These are phyloP conservation scores for Amanita rubescens DNA, from an alignment of 768 basidiomycete species.

Conservation along the genomic window DNA sequence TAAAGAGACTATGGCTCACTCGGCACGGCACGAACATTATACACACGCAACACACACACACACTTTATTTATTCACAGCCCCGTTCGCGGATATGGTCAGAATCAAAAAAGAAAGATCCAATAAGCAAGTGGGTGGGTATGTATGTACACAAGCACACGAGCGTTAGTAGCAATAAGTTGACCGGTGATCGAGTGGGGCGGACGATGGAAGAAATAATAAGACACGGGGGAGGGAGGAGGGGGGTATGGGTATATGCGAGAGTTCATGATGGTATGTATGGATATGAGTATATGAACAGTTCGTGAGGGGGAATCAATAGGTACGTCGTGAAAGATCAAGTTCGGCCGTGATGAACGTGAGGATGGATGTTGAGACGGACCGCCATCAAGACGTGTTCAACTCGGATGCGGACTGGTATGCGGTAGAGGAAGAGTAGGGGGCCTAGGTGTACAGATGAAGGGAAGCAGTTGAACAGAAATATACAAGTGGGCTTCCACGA, in stretches of 20 bases:
- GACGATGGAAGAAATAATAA: neutral
- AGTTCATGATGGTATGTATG: constrained; percentile 11
- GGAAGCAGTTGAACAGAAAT: constrained; percentile 9
- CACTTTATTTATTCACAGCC: constrained; percentile 10
- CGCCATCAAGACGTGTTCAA: constrained; percentile 33
- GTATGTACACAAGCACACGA: constrained; percentile 1
- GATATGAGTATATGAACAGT: constrained; percentile 9
- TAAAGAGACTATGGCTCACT: too few relatives aligned
- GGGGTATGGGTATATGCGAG: constrained; percentile 4
- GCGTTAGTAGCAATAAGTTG: constrained; percentile 5
- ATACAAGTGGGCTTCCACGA: neutral
- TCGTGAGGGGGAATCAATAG: constrained; percentile 11
- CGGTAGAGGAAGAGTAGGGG: too few relatives aligned
- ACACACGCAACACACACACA: neutral
- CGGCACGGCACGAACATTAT: too few relatives aligned
- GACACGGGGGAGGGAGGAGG: too few relatives aligned
- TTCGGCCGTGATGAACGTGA: constrained; percentile 15
- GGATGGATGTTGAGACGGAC: constrained; percentile 16
- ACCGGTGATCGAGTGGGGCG: neutral
- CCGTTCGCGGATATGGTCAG: constrained; percentile 5
- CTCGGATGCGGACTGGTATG: constrained; percentile 8
- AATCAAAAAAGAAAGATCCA: constrained; percentile 4
- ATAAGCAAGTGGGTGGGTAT: constrained; percentile 8
- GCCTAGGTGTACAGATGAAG: constrained; percentile 3
- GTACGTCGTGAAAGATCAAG: constrained; percentile 11